phyloP scores from a whole-genome alignment of 2,329 filamentous ascomycete species.

The Thielaviopsis punctulata region DNA sequence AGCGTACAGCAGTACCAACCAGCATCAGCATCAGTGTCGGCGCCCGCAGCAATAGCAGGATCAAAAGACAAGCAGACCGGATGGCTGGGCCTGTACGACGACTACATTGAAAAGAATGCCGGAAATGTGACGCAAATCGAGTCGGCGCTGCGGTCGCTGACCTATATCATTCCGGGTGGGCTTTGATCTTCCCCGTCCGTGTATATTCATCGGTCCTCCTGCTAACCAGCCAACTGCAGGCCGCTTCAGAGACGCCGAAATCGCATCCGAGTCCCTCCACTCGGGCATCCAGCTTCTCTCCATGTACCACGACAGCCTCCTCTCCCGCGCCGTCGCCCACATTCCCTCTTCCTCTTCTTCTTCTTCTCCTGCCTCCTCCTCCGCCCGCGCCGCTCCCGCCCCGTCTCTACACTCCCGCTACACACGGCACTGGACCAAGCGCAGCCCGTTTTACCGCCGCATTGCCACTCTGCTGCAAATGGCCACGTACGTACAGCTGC shows the following conservation, averaged over 20 bases:
- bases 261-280: constrained; percentile 83
- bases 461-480: constrained; percentile 73
- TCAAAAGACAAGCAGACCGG: not conserved
- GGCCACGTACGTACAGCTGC: constrained; percentile 81
- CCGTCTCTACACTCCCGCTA: constrained; percentile 45
- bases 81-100: constrained; percentile 57
- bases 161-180: constrained; percentile 80
- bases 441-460: constrained; percentile 55
- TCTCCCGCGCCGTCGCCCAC: constrained; percentile 47
- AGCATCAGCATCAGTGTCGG: too few relatives aligned
- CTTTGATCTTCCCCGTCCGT: not conserved
- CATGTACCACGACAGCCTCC: constrained; percentile 79
- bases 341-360: constrained; percentile 4
- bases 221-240: constrained; percentile 26
- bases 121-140: constrained; percentile 91
- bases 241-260: constrained; percentile 79
- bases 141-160: constrained; percentile 76
- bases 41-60: not conserved
- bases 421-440: constrained; percentile 47
- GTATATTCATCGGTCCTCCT: constrained; percentile 12
- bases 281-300: constrained; percentile 79
- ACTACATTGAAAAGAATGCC: constrained; percentile 90
- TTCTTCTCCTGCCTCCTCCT: not conserved
- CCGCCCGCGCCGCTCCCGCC: constrained; percentile 29
- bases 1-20: not conserved